Conservation (phyloP, 768 basidiomycete genomes). For the Hygrophoropsis aurantiaca region DNA sequence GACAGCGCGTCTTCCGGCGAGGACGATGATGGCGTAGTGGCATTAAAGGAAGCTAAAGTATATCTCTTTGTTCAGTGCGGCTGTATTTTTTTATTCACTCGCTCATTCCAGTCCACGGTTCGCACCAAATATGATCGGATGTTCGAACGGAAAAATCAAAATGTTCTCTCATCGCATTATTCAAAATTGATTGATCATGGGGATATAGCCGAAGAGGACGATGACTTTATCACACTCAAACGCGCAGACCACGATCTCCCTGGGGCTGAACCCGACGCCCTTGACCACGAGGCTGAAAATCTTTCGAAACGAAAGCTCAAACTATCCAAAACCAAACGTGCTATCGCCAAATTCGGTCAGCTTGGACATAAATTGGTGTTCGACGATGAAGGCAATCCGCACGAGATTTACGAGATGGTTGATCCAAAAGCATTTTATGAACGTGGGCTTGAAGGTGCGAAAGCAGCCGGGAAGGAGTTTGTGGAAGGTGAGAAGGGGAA, state of each 20-base stretch:
- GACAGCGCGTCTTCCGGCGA: constrained; percentile 16
- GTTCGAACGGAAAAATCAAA: constrained; percentile 96
- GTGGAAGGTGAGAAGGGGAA: constrained; percentile 71
- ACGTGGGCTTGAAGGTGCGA: constrained; percentile 63
- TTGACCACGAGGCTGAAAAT: constrained; percentile 39
- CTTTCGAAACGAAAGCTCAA: constrained; percentile 89
- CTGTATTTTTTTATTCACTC: neutral
- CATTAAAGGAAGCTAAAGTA: constrained; percentile 42
- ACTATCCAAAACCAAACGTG: constrained; percentile 71
- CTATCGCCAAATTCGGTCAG: constrained; percentile 59
- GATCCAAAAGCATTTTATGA: constrained; percentile 72
- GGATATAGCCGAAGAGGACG: constrained; percentile 45
- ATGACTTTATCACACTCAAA: constrained; percentile 93
- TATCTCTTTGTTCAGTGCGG: constrained; percentile 8
- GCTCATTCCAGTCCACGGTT: constrained; percentile 38
- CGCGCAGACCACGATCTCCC: constrained; percentile 82
- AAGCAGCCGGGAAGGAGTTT: constrained; percentile 67
- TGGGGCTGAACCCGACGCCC: constrained; percentile 28
- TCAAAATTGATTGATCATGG: constrained; percentile 79
- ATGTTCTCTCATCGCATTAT: constrained; percentile 88
- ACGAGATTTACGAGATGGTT: constrained; percentile 81
- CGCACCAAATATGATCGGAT: constrained; percentile 97
- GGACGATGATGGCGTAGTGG: constrained; percentile 11
- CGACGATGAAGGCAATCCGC: constrained; percentile 82
- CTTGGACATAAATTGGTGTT: constrained; percentile 78